Evolutionary conservation across 2,329 filamentous ascomycete genomes (phyloP), one percentile per base, ranked within the genome.

Genomic region (Aureobasidium musti): DNA sequence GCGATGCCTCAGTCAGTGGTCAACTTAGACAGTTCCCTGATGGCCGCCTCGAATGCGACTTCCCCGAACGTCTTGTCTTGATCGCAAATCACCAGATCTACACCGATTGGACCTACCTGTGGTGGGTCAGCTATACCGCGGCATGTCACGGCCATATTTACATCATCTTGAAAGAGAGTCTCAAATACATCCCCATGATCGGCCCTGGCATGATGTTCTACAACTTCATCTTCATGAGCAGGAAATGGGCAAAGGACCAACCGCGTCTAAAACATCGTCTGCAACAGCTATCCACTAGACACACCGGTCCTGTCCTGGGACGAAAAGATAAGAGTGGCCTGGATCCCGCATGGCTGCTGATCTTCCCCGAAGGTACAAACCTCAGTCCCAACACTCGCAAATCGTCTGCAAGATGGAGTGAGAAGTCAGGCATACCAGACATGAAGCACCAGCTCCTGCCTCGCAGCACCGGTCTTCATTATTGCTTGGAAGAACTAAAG

Each of bases 21-120:
- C 90, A 96, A 78, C 85, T 96, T 63, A 83, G 82, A 68, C 83
- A 88, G 69, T 89, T 87, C 6, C 77, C 82, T 3, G 90, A 92
- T 73, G 92, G 92, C 17, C 85, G 87, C 64, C 83, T 96, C 41
- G 83, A 92, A 73, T 92, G 91, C 76, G 82, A 86, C 70, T 96
- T 96, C 70, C 91, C 92, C 0, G 89, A 95, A 74, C 86, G 92
- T 57, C 81, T 96, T 74, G 84, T 96, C 30, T 81, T 96, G 79
- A 91, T 96, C 76, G 91, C 92, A 30, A 96, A 96, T 75, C 92
- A 96, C 74, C 91, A 93, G 71, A 88, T 96, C 63, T 96, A 96
- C 75, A 94, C 91, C 10, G 91, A 96, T 78, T 96, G 91, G 92
- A 79, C 96, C 10, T 96, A 96, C 75, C 84, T 96, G 8, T 96